These are phyloP conservation scores for Bidens hawaiensis DNA, from an alignment of 140 eudicot genomes.

Conservation along the genomic window DNA sequence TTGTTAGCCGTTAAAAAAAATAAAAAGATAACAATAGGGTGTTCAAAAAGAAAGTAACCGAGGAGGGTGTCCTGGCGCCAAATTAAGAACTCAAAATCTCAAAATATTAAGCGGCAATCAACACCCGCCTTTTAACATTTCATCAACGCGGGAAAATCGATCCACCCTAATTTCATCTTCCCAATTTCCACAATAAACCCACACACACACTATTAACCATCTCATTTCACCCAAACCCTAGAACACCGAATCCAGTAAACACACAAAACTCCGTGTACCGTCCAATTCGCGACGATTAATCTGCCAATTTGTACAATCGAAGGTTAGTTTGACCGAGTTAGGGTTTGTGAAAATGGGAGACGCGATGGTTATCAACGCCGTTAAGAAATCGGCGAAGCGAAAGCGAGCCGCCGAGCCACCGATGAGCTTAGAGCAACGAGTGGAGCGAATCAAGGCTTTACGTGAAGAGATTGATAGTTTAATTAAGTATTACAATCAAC, in stretches of 20 bases:
- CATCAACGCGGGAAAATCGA: conserved; percentile 22
- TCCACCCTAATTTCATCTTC: neutral
- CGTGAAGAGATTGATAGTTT: conserved; percentile 40
- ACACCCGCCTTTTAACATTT: conserved; percentile 13
- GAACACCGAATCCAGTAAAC: too few relatives aligned
- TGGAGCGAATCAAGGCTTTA: conserved; percentile 23
- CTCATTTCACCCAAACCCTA: conserved; percentile 8
- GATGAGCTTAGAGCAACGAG: conserved; percentile 36
- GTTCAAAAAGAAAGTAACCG: too few relatives aligned
- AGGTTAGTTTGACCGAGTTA: conserved; percentile 20
- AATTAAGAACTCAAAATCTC: conserved; percentile 4
- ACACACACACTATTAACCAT: conserved; percentile 12
- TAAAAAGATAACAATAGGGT: too few relatives aligned
- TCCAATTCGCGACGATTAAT: neutral
- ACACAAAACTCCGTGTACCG: too few relatives aligned
- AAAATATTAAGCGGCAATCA: conserved; percentile 28
- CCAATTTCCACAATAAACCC: neutral
- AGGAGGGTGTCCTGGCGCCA: too few relatives aligned
- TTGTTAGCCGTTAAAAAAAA: too few relatives aligned
- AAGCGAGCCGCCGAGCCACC: conserved; percentile 35
- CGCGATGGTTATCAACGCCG: conserved; percentile 27
- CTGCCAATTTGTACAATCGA: neutral
- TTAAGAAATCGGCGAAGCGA: conserved; percentile 43
- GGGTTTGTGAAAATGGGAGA: too few relatives aligned
- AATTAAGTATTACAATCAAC: conserved; percentile 34